Percentiles rank a stretch among this genome's conserved stretches.
Conservation (phyloP, 2,329 filamentous ascomycete species). For the Colletotrichum sp. region DNA sequence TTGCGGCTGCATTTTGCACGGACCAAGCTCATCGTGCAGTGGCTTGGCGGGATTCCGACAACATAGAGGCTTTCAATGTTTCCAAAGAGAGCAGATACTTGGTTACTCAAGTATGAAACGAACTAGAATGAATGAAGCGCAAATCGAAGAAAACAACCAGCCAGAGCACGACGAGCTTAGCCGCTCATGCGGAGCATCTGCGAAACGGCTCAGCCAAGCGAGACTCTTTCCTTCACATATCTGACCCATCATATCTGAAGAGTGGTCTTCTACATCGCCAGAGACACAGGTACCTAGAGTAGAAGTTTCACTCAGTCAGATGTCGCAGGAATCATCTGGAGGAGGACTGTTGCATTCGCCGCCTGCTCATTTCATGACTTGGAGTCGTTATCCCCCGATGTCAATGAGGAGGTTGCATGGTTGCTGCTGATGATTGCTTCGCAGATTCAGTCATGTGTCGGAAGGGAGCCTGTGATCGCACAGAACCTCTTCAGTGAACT, state of each 20-base stretch:
- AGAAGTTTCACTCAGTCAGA: accelerated
- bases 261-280: accelerated
- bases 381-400: accelerated
- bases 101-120: background rate
- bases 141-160: background rate
- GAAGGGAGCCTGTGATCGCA: accelerated
- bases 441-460: background rate
- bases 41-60: background rate
- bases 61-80: background rate
- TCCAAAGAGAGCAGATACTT: background rate
- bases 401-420: background rate
- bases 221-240: background rate
- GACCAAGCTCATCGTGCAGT: background rate
- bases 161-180: background rate
- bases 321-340: background rate
- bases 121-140: background rate
- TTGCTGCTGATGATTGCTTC: background rate
- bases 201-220: background rate
- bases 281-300: background rate
- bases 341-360: background rate
- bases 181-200: background rate
- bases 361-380: background rate
- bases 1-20: background rate
- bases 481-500: background rate
- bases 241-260: background rate